Base-by-base conservation (phyloP, 441 rosid species). In the Jatropha podagrica region DNA sequence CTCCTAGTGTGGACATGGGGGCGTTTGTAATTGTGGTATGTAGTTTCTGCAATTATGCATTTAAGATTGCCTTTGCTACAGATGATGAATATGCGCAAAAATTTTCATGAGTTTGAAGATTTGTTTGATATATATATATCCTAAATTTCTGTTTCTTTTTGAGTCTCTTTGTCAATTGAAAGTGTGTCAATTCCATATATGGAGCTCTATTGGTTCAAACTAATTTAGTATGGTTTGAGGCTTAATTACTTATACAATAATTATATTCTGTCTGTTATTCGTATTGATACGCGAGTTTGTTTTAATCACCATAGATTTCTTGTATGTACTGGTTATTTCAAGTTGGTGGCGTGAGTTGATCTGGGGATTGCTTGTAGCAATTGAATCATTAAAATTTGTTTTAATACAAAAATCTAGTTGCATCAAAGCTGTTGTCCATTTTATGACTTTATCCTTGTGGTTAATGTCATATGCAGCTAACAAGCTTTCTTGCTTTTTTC, bases 1-100 rank as follows among this genome's bases (percentile, higher is more conserved):
- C 97, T 83, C 97, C 98, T 42, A 95, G 97, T 79, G 97, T 95
- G 1, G 98, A 93, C 88, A 90, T 93, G 99, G 99, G 99, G 55
- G 93, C 98, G 2, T 95, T 91, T 81, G 98, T 93, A 64, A 88
- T 91, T 80, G 98, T 91, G 98, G 98, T 95, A 89, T 78, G 93
- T 71, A 71, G 44, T 70, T 77, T 68, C 0, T 64, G 15, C 46
- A 42, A 42, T 42, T 42, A 3, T 44, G 69, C 10, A 3, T 44
- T 4, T 23, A 17, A 65, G 10, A 20, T 20, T 66, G 69, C 27
- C 54, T n/a, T 9, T 59, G 63, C 37, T 42, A 42, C 7, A 42
- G 7, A 42, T 42, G 9, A 42, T 42, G 7, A 42, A 5, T 42
- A 8, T 42, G 3, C 4, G 32, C 46, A 42, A 42, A 42, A 1